Conservation (phyloP, 345 rosid species). For the Carallia pectinifolia region DNA sequence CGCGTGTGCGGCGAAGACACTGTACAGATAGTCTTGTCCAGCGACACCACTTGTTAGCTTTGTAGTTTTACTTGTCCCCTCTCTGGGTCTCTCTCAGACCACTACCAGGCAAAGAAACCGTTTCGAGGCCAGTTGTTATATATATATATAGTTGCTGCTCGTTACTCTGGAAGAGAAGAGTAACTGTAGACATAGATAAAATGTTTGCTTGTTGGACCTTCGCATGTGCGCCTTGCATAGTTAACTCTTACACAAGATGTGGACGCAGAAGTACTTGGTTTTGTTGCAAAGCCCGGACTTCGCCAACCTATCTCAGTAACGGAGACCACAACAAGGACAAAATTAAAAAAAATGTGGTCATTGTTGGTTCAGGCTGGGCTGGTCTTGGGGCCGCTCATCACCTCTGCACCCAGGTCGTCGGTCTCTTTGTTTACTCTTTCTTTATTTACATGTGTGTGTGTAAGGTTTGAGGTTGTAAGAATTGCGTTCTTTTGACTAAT, state of each 20-base stretch:
- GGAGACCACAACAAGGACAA: slow-evolving; percentile 7
- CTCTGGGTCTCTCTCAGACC: no score
- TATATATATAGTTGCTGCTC: no score
- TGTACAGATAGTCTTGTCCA: no score
- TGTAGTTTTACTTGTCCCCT: no score
- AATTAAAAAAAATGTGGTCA: slow-evolving; percentile 40
- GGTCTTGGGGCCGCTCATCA: slow-evolving; percentile 68
- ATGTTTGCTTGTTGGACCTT: slow-evolving; percentile 35
- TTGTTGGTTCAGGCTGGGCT: slow-evolving; percentile 73
- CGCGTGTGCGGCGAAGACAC: no score
- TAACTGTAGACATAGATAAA: neutral
- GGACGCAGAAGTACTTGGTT: slow-evolving; percentile 14
- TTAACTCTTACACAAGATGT: neutral
- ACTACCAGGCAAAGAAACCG: no score
- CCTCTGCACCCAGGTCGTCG: slow-evolving; percentile 46
- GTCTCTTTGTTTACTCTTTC: neutral
- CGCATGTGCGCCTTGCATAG: slow-evolving; percentile 1
- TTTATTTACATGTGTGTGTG: neutral
- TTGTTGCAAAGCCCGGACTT: slow-evolving; percentile 25
- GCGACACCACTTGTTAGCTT: no score
- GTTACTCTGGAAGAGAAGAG: no score
- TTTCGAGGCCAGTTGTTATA: no score
- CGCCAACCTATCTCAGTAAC: slow-evolving; percentile 15
- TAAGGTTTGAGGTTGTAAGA: no score
- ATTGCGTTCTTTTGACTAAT: no score